These are phyloP conservation scores for Backusella mclennaniae DNA, from an alignment of 192 early-diverging fungal genomes.

Conservation along the genomic window DNA sequence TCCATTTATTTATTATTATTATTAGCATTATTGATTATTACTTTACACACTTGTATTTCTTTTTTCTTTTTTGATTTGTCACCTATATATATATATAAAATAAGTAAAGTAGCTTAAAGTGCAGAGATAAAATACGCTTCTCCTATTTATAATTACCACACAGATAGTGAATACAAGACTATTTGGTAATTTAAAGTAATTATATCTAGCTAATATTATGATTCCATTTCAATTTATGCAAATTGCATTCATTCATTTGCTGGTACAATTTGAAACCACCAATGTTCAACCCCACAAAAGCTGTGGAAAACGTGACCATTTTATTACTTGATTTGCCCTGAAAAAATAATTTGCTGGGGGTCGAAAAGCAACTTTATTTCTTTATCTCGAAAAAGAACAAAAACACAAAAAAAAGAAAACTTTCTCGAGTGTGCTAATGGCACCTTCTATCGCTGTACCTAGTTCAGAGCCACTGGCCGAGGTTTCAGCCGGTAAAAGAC, in stretches of 20 bases:
- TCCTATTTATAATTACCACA: too few relatives aligned
- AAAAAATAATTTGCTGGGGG: not conserved
- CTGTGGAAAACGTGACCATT: not conserved
- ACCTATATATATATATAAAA: not conserved
- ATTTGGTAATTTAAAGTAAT: too few relatives aligned
- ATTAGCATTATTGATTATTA: not conserved
- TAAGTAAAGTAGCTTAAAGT: not conserved
- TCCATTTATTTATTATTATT: not conserved
- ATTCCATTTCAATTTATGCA: too few relatives aligned
- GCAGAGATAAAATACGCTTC: too few relatives aligned
- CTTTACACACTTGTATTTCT: not conserved
- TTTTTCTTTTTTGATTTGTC: not conserved
- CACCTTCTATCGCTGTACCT: conserved; percentile 5
- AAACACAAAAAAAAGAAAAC: not conserved
- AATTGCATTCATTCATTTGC: too few relatives aligned
- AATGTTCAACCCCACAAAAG: too few relatives aligned
- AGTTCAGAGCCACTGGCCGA: not conserved
- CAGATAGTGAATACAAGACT: too few relatives aligned
- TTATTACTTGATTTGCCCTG: not conserved
- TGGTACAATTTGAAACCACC: too few relatives aligned
- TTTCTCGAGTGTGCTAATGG: not conserved
- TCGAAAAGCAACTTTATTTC: not conserved
- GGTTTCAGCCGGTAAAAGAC: conserved; percentile 4
- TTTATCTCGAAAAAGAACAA: not conserved
- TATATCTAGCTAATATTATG: too few relatives aligned